These are phyloP conservation scores for Aphanomyces invadans DNA, from an alignment of 352 stramenopile species.

Conservation along the genomic window DNA sequence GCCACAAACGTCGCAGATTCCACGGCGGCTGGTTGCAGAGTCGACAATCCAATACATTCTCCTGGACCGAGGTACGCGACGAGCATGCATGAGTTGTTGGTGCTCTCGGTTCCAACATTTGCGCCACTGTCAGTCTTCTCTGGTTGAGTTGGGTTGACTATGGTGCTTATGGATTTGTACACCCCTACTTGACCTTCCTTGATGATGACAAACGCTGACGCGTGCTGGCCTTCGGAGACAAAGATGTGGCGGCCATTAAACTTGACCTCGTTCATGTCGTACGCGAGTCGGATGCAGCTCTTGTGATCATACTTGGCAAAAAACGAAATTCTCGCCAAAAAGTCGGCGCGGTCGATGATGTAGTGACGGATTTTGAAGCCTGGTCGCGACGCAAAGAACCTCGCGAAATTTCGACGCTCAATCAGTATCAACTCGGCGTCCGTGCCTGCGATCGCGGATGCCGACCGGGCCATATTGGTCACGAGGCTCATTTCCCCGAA, in stretches of 20 bases:
- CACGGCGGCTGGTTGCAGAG: not conserved
- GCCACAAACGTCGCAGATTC: conserved; percentile 14
- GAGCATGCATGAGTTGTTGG: no score
- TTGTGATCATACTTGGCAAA: conserved; percentile 51
- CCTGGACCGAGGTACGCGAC: conserved; percentile 4
- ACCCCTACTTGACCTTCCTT: conserved; percentile 61
- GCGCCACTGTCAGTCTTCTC: not conserved
- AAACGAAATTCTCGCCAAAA: conserved; percentile 49
- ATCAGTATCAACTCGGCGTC: conserved; percentile 67
- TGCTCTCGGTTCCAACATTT: no score
- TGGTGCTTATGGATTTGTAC: conserved; percentile 30
- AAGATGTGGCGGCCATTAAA: conserved; percentile 62
- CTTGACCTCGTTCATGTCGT: conserved; percentile 47
- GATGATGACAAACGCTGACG: conserved; percentile 57
- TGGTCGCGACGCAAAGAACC: conserved; percentile 34
- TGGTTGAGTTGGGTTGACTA: not conserved
- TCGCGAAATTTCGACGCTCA: conserved; percentile 46
- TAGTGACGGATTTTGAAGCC: conserved; percentile 58
- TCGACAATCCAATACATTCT: conserved; percentile 10
- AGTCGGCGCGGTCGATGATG: conserved; percentile 64
- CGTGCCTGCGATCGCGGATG: conserved; percentile 48
- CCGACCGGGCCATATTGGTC: conserved; percentile 56
- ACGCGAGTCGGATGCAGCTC: conserved; percentile 63
- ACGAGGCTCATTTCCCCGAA: conserved; percentile 71
- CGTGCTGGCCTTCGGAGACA: conserved; percentile 39